These are phyloP conservation scores for Pseudodiploospora longispora DNA, from an alignment of 2,329 filamentous ascomycete species.

Conservation along the genomic window DNA sequence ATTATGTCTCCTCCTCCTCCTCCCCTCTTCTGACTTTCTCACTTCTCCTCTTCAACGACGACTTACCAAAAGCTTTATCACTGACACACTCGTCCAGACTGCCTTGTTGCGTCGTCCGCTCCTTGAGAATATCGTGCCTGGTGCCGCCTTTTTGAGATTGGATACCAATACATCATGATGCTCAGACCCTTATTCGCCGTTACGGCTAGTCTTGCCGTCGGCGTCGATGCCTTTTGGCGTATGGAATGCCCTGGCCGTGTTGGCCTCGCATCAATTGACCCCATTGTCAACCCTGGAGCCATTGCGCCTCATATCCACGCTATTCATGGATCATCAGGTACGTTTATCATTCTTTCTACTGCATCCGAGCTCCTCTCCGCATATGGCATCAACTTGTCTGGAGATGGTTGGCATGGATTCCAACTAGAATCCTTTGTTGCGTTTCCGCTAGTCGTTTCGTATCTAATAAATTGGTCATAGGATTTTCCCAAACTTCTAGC, in stretches of 20 bases:
- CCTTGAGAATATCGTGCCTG: slow-evolving; percentile 15
- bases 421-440: not conserved
- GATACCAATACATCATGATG: slow-evolving; percentile 21
- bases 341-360: slow-evolving; percentile 28
- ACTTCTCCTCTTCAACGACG: not conserved
- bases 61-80: slow-evolving; percentile 1
- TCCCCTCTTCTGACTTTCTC: not conserved
- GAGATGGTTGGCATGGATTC: not conserved
- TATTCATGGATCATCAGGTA: slow-evolving; percentile 69
- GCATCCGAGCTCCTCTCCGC: not conserved
- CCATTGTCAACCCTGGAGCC: slow-evolving; percentile 56
- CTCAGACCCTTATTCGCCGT: slow-evolving; percentile 24
- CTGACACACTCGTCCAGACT: slow-evolving; percentile 20
- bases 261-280: slow-evolving; percentile 68
- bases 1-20: not conserved
- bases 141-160: slow-evolving; percentile 13
- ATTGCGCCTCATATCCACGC: slow-evolving; percentile 62
- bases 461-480: slow-evolving; percentile 33
- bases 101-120: slow-evolving; percentile 27
- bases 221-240: slow-evolving; percentile 71
- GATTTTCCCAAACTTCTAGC: slow-evolving; percentile 51
- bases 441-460: not conserved
- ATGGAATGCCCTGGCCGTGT: slow-evolving; percentile 71
- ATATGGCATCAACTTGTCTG: not conserved
- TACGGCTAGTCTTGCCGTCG: slow-evolving; percentile 25